Evolutionary conservation across 495 filamentous ascomycete species (phyloP).

Genomic region (Entonaema liquescens): DNA sequence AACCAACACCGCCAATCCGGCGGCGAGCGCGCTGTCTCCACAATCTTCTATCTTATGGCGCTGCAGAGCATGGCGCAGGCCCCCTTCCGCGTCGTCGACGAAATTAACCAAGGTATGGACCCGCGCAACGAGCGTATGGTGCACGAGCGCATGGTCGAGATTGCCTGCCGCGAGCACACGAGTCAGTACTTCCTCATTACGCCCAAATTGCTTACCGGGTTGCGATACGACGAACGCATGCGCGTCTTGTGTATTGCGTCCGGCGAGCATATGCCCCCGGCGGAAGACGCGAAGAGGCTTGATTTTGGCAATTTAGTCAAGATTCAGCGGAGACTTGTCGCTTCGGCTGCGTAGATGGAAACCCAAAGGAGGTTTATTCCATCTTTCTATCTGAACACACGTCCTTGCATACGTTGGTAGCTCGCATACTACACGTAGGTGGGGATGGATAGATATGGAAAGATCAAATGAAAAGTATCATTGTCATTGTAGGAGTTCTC

Average conservation of each 20-base stretch:
- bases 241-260: conserved; percentile 91
- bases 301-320: conserved; percentile 63
- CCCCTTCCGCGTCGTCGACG: conserved; percentile 99
- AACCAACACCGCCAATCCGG: conserved; percentile 94
- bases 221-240: conserved; percentile 90
- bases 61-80: conserved; percentile 92
- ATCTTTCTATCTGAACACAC: no score
- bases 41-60: conserved; percentile 99
- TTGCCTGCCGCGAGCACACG: conserved; percentile 80
- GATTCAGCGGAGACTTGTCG: conserved; percentile 53
- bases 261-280: conserved; percentile 84
- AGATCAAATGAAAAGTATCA: not conserved
- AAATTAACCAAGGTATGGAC: conserved; percentile 99
- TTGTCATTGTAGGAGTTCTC: not conserved
- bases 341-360: conserved; percentile 37
- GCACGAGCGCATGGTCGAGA: conserved; percentile 94
- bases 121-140: conserved; percentile 98
- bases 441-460: not conserved
- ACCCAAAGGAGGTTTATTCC: no score
- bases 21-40: conserved; percentile 94
- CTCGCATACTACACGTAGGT: no score
- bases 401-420: no score
- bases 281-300: conserved; percentile 57
- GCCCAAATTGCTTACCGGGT: conserved; percentile 87
- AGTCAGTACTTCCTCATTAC: conserved; percentile 94